phyloP scores from a whole-genome alignment of 2,329 filamentous ascomycete species.

The Fusarium nisikadoi region DNA sequence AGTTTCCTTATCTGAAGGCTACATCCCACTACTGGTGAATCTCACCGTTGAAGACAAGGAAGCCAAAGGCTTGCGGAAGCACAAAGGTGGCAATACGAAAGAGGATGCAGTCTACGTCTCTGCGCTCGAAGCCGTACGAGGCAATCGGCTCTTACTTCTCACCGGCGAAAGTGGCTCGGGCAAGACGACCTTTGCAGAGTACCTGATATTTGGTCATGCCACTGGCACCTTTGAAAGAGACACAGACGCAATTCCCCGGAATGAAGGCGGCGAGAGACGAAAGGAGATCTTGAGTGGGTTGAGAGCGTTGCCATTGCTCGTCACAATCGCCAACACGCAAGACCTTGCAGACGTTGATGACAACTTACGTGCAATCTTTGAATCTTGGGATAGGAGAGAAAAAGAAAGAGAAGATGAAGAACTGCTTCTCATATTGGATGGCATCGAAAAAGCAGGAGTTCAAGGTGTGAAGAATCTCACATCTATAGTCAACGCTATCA shows the following conservation, averaged over 20 bases:
- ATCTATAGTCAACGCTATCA: neutral
- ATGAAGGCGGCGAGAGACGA: neutral
- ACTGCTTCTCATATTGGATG: neutral
- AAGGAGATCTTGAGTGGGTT: neutral
- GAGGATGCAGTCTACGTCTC: neutral
- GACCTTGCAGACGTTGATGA: neutral
- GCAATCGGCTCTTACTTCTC: neutral
- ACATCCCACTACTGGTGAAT: neutral
- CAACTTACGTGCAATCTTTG: rapidly evolving
- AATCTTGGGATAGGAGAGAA: neutral
- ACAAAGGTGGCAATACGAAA: neutral
- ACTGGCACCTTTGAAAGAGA: neutral
- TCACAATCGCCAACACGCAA: neutral
- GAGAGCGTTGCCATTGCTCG: neutral
- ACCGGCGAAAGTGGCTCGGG: neutral
- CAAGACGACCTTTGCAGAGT: neutral
- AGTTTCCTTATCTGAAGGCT: neutral
- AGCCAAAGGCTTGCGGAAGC: neutral
- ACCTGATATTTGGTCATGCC: neutral
- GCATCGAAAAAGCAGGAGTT: neutral
- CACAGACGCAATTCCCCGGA: neutral
- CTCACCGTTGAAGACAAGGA: neutral
- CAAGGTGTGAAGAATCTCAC: neutral
- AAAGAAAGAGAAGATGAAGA: rapidly evolving
- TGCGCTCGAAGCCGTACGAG: neutral